These are phyloP conservation scores for Apiotrichum montevideense DNA, from an alignment of 1,284 basidiomycete species.

Conservation along the genomic window DNA sequence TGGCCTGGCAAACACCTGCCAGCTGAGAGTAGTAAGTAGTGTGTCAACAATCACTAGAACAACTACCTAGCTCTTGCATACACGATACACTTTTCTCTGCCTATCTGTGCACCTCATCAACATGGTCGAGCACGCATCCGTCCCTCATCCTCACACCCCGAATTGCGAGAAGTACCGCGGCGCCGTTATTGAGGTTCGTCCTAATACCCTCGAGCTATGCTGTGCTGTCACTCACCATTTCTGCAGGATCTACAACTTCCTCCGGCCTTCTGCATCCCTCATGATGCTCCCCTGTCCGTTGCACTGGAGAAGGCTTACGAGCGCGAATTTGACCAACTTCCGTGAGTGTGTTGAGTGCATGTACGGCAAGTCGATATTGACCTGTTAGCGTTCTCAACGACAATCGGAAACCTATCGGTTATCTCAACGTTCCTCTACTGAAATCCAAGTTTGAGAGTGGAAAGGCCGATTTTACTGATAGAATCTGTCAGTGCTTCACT, in stretches of 20 bases:
- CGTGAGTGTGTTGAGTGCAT: slow-evolving; percentile 51
- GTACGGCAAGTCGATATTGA: background rate
- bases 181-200: slow-evolving; percentile 59
- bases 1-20: no score
- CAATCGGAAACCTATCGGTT: slow-evolving; percentile 68
- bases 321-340: slow-evolving; percentile 82
- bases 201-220: background rate
- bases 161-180: slow-evolving; percentile 60
- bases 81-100: no score
- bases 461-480: slow-evolving; percentile 54
- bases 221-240: background rate
- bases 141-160: no score
- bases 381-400: slow-evolving; percentile 62
- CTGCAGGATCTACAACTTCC: slow-evolving; percentile 75
- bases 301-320: slow-evolving; percentile 82
- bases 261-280: slow-evolving; percentile 76
- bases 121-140: no score
- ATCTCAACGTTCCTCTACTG: slow-evolving; percentile 66
- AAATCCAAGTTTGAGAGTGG: slow-evolving; percentile 72
- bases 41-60: no score
- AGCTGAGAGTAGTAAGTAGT: no score
- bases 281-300: slow-evolving; percentile 60
- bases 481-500: slow-evolving; percentile 47
- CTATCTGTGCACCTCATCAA: no score
- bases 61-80: no score